Evolutionary conservation across 2,329 filamentous ascomycete species (phyloP).

Genomic region (Fusarium irregulare): DNA sequence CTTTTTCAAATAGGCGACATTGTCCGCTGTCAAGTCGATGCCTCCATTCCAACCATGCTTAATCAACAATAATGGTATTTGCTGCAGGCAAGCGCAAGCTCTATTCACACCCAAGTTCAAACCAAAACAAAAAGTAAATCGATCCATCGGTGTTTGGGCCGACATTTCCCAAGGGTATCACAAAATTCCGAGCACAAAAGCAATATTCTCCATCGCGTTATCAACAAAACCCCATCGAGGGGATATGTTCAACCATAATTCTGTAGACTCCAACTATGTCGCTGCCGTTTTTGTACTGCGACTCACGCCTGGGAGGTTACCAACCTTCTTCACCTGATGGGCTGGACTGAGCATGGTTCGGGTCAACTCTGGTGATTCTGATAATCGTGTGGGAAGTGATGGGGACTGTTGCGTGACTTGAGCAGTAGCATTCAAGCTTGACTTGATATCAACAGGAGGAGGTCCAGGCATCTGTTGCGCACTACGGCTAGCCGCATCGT

Average conservation of each 20-base stretch:
- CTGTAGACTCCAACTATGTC: constrained; percentile 39
- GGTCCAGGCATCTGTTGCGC: constrained; percentile 31
- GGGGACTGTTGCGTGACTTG: constrained; percentile 45
- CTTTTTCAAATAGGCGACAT: constrained; percentile 25
- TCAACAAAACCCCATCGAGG: constrained; percentile 35
- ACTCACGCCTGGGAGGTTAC: constrained; percentile 47
- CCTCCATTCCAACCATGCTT: constrained; percentile 26
- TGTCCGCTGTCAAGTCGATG: constrained; percentile 30
- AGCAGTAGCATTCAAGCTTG: constrained; percentile 40
- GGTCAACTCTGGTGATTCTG: constrained; percentile 59
- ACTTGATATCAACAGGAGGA: constrained; percentile 39
- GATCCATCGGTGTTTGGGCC: constrained; percentile 40
- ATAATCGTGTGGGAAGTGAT: constrained; percentile 45
- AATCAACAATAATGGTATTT: constrained; percentile 25
- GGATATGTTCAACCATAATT: constrained; percentile 24
- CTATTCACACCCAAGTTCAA: constrained; percentile 37
- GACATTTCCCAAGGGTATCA: constrained; percentile 54
- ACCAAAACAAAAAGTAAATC: constrained; percentile 32
- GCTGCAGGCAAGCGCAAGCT: constrained; percentile 24
- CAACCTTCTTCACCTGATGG: constrained; percentile 50
- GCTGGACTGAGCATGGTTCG: constrained; percentile 51
- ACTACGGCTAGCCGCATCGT: constrained; percentile 36
- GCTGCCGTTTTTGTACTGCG: constrained; percentile 53
- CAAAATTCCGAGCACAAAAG: constrained; percentile 49
- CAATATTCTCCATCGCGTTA: constrained; percentile 42